Percentiles rank a stretch among this genome's conserved stretches.
These are phyloP conservation scores for Durusdinium trenchii DNA, from an alignment of 73 alveolate genomes.

Conservation along the genomic window DNA sequence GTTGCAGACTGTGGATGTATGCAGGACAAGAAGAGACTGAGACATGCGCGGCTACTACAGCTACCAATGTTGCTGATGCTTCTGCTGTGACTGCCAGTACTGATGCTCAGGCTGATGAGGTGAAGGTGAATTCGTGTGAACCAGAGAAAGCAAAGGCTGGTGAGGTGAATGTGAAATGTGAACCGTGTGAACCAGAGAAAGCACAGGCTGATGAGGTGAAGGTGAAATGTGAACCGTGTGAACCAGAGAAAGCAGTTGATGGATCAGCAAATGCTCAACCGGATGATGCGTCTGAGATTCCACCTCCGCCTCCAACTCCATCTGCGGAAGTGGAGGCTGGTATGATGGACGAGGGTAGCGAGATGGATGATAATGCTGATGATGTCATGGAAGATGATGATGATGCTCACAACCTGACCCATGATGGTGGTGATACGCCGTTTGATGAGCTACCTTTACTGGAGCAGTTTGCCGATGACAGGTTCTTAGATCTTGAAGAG, in stretches of 20 bases:
- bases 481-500: not conserved
- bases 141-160: not conserved
- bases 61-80: not conserved
- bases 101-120: not conserved
- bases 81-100: not conserved
- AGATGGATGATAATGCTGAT: no score
- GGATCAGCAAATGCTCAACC: not conserved
- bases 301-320: not conserved
- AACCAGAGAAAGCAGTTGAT: not conserved
- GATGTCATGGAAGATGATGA: no score
- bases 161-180: not conserved
- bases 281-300: not conserved
- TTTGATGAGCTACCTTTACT: not conserved
- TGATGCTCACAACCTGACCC: no score
- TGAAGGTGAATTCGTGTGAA: not conserved
- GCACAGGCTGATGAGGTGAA: not conserved
- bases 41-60: not conserved
- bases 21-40: no score
- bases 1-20: no score
- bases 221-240: not conserved
- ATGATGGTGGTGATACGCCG: no score
- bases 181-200: not conserved
- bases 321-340: no score
- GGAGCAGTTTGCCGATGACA: not conserved
- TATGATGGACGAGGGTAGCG: no score